phyloP scores from a whole-genome alignment of 371 early-diverging fungal genomes.

The Mucor ambiguus region DNA sequence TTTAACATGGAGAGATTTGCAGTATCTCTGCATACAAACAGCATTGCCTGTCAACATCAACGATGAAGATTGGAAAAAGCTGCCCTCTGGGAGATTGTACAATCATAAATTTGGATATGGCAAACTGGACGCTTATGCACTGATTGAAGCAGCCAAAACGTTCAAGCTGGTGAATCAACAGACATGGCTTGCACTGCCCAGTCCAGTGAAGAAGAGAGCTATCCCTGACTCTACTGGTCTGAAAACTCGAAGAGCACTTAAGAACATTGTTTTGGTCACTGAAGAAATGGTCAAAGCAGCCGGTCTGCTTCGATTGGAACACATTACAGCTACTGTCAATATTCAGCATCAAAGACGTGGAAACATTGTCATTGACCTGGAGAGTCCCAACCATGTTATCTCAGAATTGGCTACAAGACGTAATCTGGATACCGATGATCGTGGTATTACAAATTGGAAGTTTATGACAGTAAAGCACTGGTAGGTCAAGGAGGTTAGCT shows the following conservation, averaged over 20 bases:
- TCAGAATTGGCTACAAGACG: conserved; percentile 74
- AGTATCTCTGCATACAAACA: conserved; percentile 79
- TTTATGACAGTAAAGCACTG: conserved; percentile 96
- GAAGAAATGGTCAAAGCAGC: conserved; percentile 51
- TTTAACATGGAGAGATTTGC: conserved; percentile 91
- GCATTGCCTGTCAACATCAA: conserved; percentile 73
- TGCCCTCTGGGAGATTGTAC: conserved; percentile 69
- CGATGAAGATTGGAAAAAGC: conserved; percentile 65
- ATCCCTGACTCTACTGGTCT: conserved; percentile 60
- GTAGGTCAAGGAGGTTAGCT: conserved; percentile 47
- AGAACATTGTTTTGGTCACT: conserved; percentile 48
- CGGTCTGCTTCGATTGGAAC: conserved; percentile 74
- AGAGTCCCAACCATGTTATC: conserved; percentile 68
- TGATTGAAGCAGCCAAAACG: conserved; percentile 81
- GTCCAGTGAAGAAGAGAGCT: conserved; percentile 42
- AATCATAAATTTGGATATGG: conserved; percentile 94
- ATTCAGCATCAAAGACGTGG: conserved; percentile 83
- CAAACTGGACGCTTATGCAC: conserved; percentile 79
- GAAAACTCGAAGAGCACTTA: conserved; percentile 37
- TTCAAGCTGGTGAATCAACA: conserved; percentile 70
- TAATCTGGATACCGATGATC: conserved; percentile 59
- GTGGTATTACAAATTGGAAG: conserved; percentile 93
- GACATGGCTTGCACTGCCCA: conserved; percentile 51
- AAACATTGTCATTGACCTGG: conserved; percentile 76
- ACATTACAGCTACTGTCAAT: conserved; percentile 84